phyloP scores from a whole-genome alignment of 2,329 filamentous ascomycete species.

The Metarhizium robertsii region DNA sequence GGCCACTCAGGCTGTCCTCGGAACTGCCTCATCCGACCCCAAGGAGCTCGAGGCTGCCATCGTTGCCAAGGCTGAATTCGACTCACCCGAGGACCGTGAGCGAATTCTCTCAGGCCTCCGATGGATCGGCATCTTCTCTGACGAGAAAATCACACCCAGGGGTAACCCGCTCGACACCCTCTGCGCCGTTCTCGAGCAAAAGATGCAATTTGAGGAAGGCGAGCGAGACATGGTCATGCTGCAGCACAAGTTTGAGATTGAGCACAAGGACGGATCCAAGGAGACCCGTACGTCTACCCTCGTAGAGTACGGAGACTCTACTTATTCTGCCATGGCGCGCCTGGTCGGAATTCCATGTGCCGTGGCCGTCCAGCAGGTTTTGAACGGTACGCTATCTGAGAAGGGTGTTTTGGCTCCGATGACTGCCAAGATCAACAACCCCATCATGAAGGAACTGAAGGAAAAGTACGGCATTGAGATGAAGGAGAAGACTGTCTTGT shows the following conservation, averaged over 20 bases:
- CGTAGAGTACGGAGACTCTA: conserved; percentile 71
- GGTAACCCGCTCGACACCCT: conserved; percentile 85
- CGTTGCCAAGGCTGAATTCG: conserved; percentile 65
- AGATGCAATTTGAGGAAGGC: conserved; percentile 77
- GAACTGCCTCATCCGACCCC: conserved; percentile 55
- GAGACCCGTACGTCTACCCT: conserved; percentile 76
- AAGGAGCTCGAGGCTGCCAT: conserved; percentile 66
- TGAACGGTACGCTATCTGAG: conserved; percentile 63
- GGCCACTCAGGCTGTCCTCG: conserved; percentile 68
- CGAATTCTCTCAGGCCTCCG: conserved; percentile 62
- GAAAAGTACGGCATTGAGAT: conserved; percentile 67
- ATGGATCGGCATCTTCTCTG: conserved; percentile 64
- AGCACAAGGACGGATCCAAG: conserved; percentile 61
- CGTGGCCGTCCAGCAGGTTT: conserved; percentile 68
- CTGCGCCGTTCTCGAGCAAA: conserved; percentile 78
- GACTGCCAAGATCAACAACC: conserved; percentile 59
- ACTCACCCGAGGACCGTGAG: conserved; percentile 55
- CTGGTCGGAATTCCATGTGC: conserved; percentile 62
- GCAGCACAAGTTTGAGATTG: conserved; percentile 59
- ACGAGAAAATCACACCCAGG: conserved; percentile 58
- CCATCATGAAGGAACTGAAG: conserved; percentile 69
- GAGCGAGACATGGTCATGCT: conserved; percentile 80
- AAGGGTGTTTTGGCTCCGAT: conserved; percentile 73
- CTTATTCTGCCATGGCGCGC: conserved; percentile 78
- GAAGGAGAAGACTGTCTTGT: conserved; percentile 52